Evolutionary conservation across 768 basidiomycete species (phyloP), one percentile per base, ranked within the genome.

Genomic region (Chalciporus piperatus): DNA sequence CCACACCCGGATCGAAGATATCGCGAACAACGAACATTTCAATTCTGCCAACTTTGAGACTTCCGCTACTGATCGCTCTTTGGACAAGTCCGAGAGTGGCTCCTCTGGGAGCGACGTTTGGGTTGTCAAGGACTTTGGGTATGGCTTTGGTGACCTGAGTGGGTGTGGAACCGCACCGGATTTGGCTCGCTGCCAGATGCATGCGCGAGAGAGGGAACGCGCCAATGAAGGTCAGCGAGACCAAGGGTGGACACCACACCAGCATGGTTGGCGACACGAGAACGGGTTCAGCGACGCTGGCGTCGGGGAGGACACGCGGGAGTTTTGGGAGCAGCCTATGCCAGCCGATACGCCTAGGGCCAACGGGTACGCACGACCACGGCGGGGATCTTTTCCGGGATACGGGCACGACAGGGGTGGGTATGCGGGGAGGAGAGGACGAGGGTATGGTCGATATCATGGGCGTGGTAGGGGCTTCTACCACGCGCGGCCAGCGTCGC

Each of bases 51-150:
- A 38, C 6, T 27, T 28, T 2, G 20, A 45, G 19, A 9, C 46
- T n/a, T 32, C 41, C 1, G 56, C 32, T 27, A n/a, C 35, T n/a
- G 46, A 56, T 41, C 48, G 25, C 3, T 48, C 47, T 12, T 17
- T 47, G 32, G 38, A 50, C 37, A 55, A 54, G 13, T 57, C 56
- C 6, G 57, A 59, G 43, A 43, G 58, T 8, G 52, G 20, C 14
- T 60, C 63, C 10, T 42, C 58, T 17, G 39, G 55, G 9, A 69
- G 68, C 30, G 75, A 74, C 42, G 72, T 76, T 11, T 80, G 77
- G 64, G 75, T 76, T 49, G 84, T 86, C 40, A 78, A 74, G 54
- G 76, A 87, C 58, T 85, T 74, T 49, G 85, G 85, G 9, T 86
- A 70, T 59, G 84, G 84, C 5, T 86, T 86, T 54, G 85, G 85